Percentiles rank a stretch among this genome's conserved stretches.
Conservation (phyloP, 805 yeast genomes). For the Candida caryicola region DNA sequence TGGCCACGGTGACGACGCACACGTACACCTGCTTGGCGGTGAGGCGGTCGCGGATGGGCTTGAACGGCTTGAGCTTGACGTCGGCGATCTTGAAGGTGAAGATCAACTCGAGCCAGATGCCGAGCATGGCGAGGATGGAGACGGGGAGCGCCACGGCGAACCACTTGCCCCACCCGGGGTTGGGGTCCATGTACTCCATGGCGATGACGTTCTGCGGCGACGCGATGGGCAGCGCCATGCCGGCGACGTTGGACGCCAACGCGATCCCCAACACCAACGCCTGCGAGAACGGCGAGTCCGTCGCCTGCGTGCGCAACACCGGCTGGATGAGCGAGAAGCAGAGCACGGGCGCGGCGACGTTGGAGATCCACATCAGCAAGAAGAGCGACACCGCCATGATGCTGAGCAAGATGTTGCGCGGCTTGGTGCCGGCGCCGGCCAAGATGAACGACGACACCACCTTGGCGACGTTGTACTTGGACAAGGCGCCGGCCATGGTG, state of each 20-base stretch:
- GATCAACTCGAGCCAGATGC: slow-evolving; percentile 72
- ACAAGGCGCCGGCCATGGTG: slow-evolving; percentile 89
- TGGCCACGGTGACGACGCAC: slow-evolving; percentile 37
- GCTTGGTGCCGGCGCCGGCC: slow-evolving; percentile 82
- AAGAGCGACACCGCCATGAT: slow-evolving; percentile 85
- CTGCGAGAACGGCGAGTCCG: slow-evolving; percentile 72
- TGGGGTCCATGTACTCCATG: slow-evolving; percentile 74
- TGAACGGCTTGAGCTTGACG: slow-evolving; percentile 45
- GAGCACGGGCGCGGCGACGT: slow-evolving; percentile 95
- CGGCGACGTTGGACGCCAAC: slow-evolving; percentile 88
- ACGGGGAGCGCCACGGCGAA: slow-evolving; percentile 85
- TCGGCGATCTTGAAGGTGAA: slow-evolving; percentile 56
- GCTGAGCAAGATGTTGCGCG: slow-evolving; percentile 69
- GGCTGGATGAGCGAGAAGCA: slow-evolving; percentile 92
- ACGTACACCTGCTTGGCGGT: slow-evolving; percentile 45
- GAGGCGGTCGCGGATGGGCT: slow-evolving; percentile 46
- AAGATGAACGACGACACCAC: slow-evolving; percentile 78
- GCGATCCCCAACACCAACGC: slow-evolving; percentile 90
- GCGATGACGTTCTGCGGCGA: slow-evolving; percentile 96
- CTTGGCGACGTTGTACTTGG: slow-evolving; percentile 87
- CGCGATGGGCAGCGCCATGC: slow-evolving; percentile 96
- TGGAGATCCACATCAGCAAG: slow-evolving; percentile 92
- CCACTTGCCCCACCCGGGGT: slow-evolving; percentile 91
- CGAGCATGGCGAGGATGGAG: slow-evolving; percentile 54
- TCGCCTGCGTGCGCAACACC: slow-evolving; percentile 75